phyloP scores from a whole-genome alignment of 805 yeast genomes.

The Yamadazyma scolyti region DNA sequence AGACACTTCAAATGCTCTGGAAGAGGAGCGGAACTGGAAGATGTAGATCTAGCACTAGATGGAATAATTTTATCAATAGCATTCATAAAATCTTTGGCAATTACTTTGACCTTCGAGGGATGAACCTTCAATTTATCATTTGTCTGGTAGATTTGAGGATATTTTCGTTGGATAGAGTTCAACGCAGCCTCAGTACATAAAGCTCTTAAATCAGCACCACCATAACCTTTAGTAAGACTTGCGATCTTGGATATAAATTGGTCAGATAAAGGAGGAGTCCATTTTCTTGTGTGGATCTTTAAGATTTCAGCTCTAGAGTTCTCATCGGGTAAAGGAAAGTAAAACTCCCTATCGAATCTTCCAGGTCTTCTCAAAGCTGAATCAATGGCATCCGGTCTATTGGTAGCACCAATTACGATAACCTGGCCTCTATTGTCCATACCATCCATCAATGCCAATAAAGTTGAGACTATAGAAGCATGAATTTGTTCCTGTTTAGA shows the following conservation, averaged over 20 bases:
- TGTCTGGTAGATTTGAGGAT: constrained; percentile 86
- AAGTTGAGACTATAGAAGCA: constrained; percentile 93
- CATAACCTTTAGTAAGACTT: constrained; percentile 85
- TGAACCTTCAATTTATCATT: constrained; percentile 70
- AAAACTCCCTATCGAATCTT: constrained; percentile 93
- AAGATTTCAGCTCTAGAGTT: constrained; percentile 77
- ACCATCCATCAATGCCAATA: constrained; percentile 96
- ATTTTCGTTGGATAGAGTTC: constrained; percentile 83
- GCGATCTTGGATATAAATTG: constrained; percentile 67
- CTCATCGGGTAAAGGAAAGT: constrained; percentile 87
- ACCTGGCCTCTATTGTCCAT: constrained; percentile 99
- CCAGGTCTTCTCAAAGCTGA: constrained; percentile 98
- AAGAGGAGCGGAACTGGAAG: constrained; percentile 69
- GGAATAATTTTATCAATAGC: constrained; percentile 89
- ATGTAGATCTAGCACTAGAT: constrained; percentile 82
- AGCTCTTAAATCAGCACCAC: constrained; percentile 96
- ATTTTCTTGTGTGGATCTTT: constrained; percentile 79
- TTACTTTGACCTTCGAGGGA: constrained; percentile 66
- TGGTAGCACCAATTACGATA: constrained; percentile 96
- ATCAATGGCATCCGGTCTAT: constrained; percentile 97
- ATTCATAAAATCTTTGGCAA: constrained; percentile 78
- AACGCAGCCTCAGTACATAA: constrained; percentile 94
- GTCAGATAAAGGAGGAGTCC: constrained; percentile 71
- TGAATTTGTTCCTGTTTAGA: constrained; percentile 98
- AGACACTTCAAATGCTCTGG: constrained; percentile 71